Conservation (phyloP, 768 basidiomycete species). For the Lactifluus subvellereus region DNA sequence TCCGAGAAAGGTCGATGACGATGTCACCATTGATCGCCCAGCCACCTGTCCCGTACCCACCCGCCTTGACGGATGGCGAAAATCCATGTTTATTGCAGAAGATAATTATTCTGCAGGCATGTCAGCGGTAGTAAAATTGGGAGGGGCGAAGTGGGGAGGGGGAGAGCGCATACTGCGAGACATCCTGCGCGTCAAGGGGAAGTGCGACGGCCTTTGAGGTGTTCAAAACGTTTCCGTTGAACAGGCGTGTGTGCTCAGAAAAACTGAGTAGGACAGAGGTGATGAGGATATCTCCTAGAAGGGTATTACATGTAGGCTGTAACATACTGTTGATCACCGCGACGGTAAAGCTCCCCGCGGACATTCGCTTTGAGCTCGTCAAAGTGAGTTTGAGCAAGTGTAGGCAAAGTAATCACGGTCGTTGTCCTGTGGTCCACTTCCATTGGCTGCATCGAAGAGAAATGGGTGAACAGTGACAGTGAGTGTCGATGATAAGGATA, state of each 20-base stretch:
- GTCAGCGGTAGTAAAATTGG: not conserved
- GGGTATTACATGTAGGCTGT: not conserved
- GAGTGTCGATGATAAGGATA: not conserved
- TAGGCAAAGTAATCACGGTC: not conserved
- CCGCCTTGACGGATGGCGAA: slow-evolving; percentile 78
- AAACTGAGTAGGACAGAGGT: slow-evolving; percentile 12
- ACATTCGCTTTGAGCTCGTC: slow-evolving; percentile 19
- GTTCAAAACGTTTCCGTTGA: slow-evolving; percentile 71
- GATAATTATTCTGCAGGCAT: slow-evolving; percentile 46
- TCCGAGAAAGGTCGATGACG: slow-evolving; percentile 69
- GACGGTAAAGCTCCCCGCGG: slow-evolving; percentile 20
- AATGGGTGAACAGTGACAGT: not conserved
- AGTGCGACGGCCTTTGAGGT: slow-evolving; percentile 58
- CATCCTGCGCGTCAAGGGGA: slow-evolving; percentile 73
- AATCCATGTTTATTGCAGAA: slow-evolving; percentile 71
- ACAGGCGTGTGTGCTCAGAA: slow-evolving; percentile 34
- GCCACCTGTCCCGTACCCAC: slow-evolving; percentile 87
- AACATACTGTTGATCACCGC: slow-evolving; percentile 19
- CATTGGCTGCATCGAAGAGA: not conserved
- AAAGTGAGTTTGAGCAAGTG: slow-evolving; percentile 13
- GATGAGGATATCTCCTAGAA: not conserved
- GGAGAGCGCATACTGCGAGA: slow-evolving; percentile 53
- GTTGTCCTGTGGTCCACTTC: not conserved
- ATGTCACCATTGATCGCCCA: slow-evolving; percentile 86
- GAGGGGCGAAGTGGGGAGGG: not conserved